These are phyloP conservation scores for Berberis vulgaris DNA, from an alignment of 164 flowering plant genomes.

Conservation along the genomic window DNA sequence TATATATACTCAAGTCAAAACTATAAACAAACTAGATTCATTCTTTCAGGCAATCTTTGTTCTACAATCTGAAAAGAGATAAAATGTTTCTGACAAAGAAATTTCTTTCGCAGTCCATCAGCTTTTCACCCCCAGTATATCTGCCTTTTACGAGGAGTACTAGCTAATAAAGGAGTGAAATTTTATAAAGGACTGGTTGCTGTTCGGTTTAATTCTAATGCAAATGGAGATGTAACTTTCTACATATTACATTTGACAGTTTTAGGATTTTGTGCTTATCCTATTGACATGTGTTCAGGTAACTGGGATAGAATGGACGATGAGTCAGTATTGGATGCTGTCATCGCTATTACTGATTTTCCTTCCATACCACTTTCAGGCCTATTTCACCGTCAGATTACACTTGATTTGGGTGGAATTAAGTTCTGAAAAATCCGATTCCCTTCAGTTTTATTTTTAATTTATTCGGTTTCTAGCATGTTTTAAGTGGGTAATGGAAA, in stretches of 20 bases:
- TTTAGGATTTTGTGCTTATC: not conserved
- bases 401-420: conserved; percentile 91
- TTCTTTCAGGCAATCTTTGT: too few relatives aligned
- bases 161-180: conserved; percentile 80
- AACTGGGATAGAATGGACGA: conserved; percentile 78
- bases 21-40: too few relatives aligned
- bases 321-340: conserved; percentile 82
- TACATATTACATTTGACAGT: not conserved
- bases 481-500: too few relatives aligned
- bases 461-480: too few relatives aligned
- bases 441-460: too few relatives aligned
- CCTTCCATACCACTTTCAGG: conserved; percentile 80
- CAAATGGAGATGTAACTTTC: conserved; percentile 58
- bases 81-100: not conserved
- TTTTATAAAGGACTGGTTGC: conserved; percentile 95
- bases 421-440: conserved; percentile 38
- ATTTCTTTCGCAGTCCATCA: conserved; percentile 74
- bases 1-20: too few relatives aligned
- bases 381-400: conserved; percentile 82
- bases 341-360: conserved; percentile 95
- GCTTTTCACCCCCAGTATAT: conserved; percentile 84
- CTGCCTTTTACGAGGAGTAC: conserved; percentile 91
- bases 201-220: conserved; percentile 63
- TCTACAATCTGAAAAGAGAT: too few relatives aligned
- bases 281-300: conserved; percentile 40